Evolutionary conservation across 2,329 filamentous ascomycete species (phyloP).

Genomic region (Fusarium coicis): DNA sequence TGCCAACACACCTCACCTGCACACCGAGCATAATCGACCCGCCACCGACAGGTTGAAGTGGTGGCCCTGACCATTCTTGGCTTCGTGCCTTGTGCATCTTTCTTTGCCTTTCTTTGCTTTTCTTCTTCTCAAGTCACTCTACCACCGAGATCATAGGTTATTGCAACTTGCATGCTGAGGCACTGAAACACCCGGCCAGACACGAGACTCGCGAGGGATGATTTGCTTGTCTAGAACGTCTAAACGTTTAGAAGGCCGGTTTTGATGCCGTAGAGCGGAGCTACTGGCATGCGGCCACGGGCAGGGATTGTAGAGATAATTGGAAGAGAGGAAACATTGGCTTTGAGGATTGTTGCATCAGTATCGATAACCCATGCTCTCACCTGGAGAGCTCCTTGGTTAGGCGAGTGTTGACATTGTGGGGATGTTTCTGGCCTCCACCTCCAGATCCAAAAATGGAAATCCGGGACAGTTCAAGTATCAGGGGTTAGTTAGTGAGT

Average conservation of each 20-base stretch:
- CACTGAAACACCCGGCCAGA: slow-evolving; percentile 22
- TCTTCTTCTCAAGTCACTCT: background rate
- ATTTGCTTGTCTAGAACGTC: slow-evolving; percentile 30
- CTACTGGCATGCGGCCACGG: background rate
- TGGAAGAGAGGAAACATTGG: slow-evolving; percentile 16
- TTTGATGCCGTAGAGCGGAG: slow-evolving; percentile 18
- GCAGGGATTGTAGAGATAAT: slow-evolving; percentile 13
- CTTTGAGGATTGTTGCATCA: background rate
- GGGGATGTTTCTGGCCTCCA: slow-evolving; percentile 26
- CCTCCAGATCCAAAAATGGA: slow-evolving; percentile 21
- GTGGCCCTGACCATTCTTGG: background rate
- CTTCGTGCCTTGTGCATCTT: background rate
- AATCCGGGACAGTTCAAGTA: slow-evolving; percentile 21
- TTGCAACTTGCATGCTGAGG: slow-evolving; percentile 4
- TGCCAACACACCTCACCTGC: slow-evolving; percentile 13
- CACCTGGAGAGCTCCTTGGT: slow-evolving; percentile 11
- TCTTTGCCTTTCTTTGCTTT: background rate
- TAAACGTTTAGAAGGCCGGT: slow-evolving; percentile 23
- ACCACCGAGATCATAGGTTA: background rate
- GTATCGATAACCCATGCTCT: slow-evolving; percentile 11
- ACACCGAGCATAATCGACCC: slow-evolving; percentile 21
- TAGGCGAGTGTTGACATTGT: slow-evolving; percentile 14
- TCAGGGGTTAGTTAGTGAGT: slow-evolving; percentile 4
- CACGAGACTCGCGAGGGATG: slow-evolving; percentile 17
- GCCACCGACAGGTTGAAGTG: slow-evolving; percentile 18